Percentiles rank a stretch among this genome's conserved stretches.
These are phyloP conservation scores for Cladosporium sp. DNA, from an alignment of 2,329 filamentous ascomycete species.

Conservation along the genomic window DNA sequence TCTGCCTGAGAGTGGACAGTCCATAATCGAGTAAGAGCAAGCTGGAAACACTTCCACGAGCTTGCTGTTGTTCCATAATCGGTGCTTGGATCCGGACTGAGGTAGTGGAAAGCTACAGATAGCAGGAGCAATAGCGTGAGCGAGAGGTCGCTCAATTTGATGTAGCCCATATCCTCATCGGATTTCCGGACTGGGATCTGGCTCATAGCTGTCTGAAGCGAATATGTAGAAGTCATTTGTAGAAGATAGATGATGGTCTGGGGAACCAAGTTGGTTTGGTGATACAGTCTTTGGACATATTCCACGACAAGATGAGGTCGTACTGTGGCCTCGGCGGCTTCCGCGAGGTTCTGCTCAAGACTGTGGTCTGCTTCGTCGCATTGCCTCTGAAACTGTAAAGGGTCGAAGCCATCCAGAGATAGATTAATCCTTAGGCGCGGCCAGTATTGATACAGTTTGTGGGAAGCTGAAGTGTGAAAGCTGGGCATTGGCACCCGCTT, in stretches of 20 bases:
- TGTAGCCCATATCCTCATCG: constrained; percentile 4
- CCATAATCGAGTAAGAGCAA: constrained; percentile 9
- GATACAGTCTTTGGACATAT: constrained; percentile 12
- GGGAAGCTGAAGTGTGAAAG: constrained; percentile 9
- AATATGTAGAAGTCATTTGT: constrained; percentile 13
- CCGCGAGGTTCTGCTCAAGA: constrained; percentile 7
- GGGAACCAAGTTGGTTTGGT: constrained; percentile 12
- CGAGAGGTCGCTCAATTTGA: constrained; percentile 11
- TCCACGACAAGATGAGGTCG: constrained; percentile 6
- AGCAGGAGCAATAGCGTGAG: constrained; percentile 4
- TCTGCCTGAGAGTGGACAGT: constrained; percentile 12
- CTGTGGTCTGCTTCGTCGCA: constrained; percentile 8
- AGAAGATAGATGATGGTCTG: constrained; percentile 12
- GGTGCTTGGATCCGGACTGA: constrained; percentile 10
- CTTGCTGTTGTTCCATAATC: constrained; percentile 11
- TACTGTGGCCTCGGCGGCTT: constrained; percentile 9
- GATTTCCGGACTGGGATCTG: constrained; percentile 2
- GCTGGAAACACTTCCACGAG: constrained; percentile 11
- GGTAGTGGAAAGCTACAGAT: constrained; percentile 12
- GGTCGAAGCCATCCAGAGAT: constrained; percentile 10
- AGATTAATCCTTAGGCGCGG: constrained; percentile 11
- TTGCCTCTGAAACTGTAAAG: constrained; percentile 12
- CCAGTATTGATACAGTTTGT: constrained; percentile 13
- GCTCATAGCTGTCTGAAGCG: background rate
- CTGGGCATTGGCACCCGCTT: constrained; percentile 10